These are phyloP conservation scores for Gomphus sp. DNA, from an alignment of 1,284 basidiomycete genomes.

Conservation along the genomic window DNA sequence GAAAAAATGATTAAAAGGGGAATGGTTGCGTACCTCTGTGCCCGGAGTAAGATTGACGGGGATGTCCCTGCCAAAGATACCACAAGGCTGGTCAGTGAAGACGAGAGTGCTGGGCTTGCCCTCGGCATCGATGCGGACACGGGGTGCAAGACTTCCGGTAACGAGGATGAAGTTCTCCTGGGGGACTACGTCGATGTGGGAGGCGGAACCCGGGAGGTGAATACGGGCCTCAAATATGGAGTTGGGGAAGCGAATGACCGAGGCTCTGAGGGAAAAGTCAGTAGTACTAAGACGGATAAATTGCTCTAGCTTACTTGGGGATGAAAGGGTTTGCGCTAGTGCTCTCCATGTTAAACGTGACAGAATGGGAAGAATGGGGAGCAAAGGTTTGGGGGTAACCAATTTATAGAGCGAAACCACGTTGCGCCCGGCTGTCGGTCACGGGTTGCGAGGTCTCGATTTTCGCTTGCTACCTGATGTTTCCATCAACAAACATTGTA, in stretches of 20 bases:
- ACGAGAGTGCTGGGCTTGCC: neutral
- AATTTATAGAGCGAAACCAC: neutral
- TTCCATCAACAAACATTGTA: no score
- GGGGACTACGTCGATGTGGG: conserved; percentile 1
- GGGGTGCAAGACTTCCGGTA: conserved; percentile 3
- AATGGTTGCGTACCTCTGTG: neutral
- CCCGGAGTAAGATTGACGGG: neutral
- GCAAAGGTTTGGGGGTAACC: neutral
- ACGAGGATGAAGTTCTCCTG: conserved; percentile 6
- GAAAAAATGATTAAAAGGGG: neutral
- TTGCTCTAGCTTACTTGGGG: neutral
- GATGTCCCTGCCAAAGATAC: conserved; percentile 4
- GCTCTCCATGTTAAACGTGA: neutral
- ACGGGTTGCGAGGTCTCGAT: neutral
- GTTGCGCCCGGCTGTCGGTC: neutral
- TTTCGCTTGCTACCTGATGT: no score
- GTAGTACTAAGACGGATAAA: neutral
- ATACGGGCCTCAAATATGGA: conserved; percentile 3
- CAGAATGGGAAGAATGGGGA: neutral
- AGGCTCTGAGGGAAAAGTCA: neutral
- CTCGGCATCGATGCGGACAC: neutral
- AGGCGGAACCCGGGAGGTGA: conserved; percentile 3
- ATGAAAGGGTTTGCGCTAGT: conserved; percentile 7
- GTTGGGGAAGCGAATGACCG: conserved; percentile 6
- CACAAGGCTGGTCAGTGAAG: conserved; percentile 7